These are phyloP conservation scores for Tanacetum coccineum DNA, from an alignment of 129 eudicot species.

Conservation along the genomic window DNA sequence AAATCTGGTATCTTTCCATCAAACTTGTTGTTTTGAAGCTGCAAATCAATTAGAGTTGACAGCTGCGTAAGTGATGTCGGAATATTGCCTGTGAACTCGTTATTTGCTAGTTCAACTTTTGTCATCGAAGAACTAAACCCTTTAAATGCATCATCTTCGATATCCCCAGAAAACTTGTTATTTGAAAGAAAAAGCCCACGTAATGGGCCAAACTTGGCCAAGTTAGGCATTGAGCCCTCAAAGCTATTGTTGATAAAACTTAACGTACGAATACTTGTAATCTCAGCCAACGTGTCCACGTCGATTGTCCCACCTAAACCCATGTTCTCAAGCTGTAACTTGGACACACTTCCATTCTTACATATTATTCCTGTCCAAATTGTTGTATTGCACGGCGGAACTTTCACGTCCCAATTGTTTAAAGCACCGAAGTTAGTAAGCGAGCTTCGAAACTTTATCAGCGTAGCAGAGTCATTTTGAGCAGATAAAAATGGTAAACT, in stretches of 20 bases:
- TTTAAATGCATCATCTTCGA: slow-evolving; percentile 37
- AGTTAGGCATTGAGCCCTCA: slow-evolving; percentile 48
- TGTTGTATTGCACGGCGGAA: slow-evolving; percentile 24
- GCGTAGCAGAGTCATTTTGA: slow-evolving; percentile 25
- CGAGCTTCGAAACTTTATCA: slow-evolving; percentile 33
- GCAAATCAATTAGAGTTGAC: slow-evolving; percentile 43
- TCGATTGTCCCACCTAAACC: slow-evolving; percentile 59
- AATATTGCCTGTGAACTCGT: slow-evolving; percentile 48
- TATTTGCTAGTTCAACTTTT: slow-evolving; percentile 38
- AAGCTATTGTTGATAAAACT: slow-evolving; percentile 67
- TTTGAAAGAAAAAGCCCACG: slow-evolving; percentile 42
- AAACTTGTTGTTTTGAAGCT: slow-evolving; percentile 47
- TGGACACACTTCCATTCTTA: slow-evolving; percentile 30
- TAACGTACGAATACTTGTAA: slow-evolving; percentile 28
- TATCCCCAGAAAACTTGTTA: slow-evolving; percentile 56
- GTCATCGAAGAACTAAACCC: slow-evolving; percentile 36
- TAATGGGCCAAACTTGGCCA: slow-evolving; percentile 30
- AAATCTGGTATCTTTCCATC: slow-evolving; percentile 57
- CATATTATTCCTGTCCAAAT: slow-evolving; percentile 78
- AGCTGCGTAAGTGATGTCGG: slow-evolving; percentile 43
- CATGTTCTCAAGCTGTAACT: slow-evolving; percentile 58
- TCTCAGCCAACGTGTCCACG: too few relatives aligned
- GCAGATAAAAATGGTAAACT: slow-evolving; percentile 10
- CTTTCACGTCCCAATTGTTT: slow-evolving; percentile 30
- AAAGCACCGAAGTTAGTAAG: slow-evolving; percentile 31